Evolutionary conservation across 2,329 filamentous ascomycete genomes (phyloP).

Genomic region (Myriosclerotinia scirpicola): DNA sequence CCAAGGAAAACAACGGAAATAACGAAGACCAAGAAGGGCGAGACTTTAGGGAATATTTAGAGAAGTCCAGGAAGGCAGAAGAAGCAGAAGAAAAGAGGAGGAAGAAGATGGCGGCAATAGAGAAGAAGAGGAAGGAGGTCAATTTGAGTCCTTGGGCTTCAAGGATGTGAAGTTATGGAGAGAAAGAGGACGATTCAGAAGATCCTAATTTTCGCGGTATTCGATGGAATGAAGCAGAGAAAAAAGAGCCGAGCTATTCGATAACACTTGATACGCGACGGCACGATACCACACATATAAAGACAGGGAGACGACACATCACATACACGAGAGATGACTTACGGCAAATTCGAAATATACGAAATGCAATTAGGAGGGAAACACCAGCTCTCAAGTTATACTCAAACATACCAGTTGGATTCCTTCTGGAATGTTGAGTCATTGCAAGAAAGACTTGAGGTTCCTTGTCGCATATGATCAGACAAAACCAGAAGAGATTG

Average conservation of each 20-base stretch:
- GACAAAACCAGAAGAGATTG: too few relatives aligned
- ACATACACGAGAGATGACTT: too few relatives aligned
- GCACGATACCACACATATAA: not conserved
- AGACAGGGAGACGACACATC: not conserved
- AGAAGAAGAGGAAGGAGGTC: slow-evolving; percentile 46
- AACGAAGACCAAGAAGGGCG: slow-evolving; percentile 8
- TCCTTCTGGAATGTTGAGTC: too few relatives aligned
- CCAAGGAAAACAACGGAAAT: not conserved
- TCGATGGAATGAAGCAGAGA: not conserved
- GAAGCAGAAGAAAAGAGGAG: slow-evolving; percentile 28
- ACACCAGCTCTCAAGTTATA: too few relatives aligned
- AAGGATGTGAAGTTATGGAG: slow-evolving; percentile 18
- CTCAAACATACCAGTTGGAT: too few relatives aligned
- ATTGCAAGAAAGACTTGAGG: too few relatives aligned
- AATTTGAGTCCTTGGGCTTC: slow-evolving; percentile 40
- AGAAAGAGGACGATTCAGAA: not conserved
- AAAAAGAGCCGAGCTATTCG: not conserved
- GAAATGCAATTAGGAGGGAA: too few relatives aligned
- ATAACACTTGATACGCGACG: not conserved
- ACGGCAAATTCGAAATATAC: too few relatives aligned
- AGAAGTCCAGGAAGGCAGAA: slow-evolving; percentile 19
- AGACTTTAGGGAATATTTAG: slow-evolving; percentile 20
- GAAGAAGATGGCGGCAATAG: slow-evolving; percentile 40
- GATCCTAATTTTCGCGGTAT: not conserved
- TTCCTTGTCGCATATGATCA: too few relatives aligned